phyloP scores from a whole-genome alignment of 2,329 filamentous ascomycete species.

The Chaetomiaceae sp. region DNA sequence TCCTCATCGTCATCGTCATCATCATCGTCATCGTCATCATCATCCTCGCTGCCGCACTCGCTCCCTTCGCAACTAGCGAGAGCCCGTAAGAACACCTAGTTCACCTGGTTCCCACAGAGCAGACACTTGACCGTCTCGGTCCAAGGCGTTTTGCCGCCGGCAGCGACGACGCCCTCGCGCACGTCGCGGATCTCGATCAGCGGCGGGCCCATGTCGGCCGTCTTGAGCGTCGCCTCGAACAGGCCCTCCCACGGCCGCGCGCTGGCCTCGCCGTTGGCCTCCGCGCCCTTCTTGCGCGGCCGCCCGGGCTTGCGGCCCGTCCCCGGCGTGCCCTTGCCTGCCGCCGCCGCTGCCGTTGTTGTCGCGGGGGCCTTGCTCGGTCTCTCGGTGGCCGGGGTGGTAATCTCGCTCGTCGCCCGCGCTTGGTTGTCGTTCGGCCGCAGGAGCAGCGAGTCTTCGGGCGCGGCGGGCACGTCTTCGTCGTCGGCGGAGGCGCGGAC shows the following conservation, averaged over 20 bases:
- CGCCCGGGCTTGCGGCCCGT: constrained; percentile 21
- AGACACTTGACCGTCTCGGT: constrained; percentile 46
- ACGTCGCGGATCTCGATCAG: constrained; percentile 48
- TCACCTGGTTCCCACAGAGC: constrained; percentile 42
- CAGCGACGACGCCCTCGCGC: constrained; percentile 38
- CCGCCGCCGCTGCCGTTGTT: constrained; percentile 13
- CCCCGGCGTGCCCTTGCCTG: constrained; percentile 23
- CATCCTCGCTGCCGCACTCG: too few relatives aligned
- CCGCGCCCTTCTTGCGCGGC: constrained; percentile 34
- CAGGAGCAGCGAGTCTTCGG: constrained; percentile 20
- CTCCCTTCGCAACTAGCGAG: too few relatives aligned
- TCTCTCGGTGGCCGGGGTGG: too few relatives aligned
- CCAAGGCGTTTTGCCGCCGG: constrained; percentile 49
- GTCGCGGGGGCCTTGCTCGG: too few relatives aligned
- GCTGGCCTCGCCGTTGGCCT: constrained; percentile 27
- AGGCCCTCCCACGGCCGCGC: constrained; percentile 45
- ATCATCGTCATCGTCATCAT: too few relatives aligned
- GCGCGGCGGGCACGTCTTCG: constrained; percentile 20
- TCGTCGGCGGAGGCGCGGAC: constrained; percentile 29
- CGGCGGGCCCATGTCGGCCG: constrained; percentile 39
- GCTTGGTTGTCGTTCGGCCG: constrained; percentile 16
- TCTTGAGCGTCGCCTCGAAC: constrained; percentile 45
- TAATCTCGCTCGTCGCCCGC: constrained; percentile 24
- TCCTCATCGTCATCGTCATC: too few relatives aligned
- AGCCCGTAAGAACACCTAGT: too few relatives aligned